Base-by-base conservation (phyloP, 805 yeast genomes). In the Saturnispora besseyi region DNA sequence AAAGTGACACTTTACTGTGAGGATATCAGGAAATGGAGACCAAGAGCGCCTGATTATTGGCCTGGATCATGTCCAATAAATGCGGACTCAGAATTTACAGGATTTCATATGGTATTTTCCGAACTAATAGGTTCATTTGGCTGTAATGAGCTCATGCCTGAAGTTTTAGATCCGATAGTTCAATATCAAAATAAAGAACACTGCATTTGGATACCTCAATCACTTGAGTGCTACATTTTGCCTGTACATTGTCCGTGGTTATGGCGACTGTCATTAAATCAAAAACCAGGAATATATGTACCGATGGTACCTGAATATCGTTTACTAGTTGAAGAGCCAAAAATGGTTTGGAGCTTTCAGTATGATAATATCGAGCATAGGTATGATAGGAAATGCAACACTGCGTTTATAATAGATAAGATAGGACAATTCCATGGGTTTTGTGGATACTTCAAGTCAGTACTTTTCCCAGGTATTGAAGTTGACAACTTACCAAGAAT, bases 81-180 rank as follows among this genome's bases (percentile, higher is more conserved):
- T n/a, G 22, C 29, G 9, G 22, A 21, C 4, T 24, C 13, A 11
- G 10, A 13, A 12, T 48, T 43, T 18, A 28, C 13, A 0, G 41
- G 47, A 12, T 72, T 75, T 50, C 75, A 85, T 59, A 59, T 90
- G 41, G 75, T 89, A 8, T 73, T 91, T 1, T 84, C 95, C 41
- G 97, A 90, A 62, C 68, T 91, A 7, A 64, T 90, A 28, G 97
- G 97, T 5, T 86, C 96, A 13, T 85, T 91, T 67, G 97, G 96
- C 4, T 91, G 95, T 63, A 91, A 90, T 64, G 97, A 90, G 62
- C 71, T 87, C 15, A 75, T 87, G 8, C 97, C 98, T 0, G 98
- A 90, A 62, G 82, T 93, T 51, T 63, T 87, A 3, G 69, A 68
- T 42, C 66, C 73, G 1, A 58, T 72, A 15, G 74, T 76, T 46